Percentiles rank a stretch among this genome's conserved stretches.
phyloP scores from a whole-genome alignment of 257 asterid genomes.

The Solanum sitiens region DNA sequence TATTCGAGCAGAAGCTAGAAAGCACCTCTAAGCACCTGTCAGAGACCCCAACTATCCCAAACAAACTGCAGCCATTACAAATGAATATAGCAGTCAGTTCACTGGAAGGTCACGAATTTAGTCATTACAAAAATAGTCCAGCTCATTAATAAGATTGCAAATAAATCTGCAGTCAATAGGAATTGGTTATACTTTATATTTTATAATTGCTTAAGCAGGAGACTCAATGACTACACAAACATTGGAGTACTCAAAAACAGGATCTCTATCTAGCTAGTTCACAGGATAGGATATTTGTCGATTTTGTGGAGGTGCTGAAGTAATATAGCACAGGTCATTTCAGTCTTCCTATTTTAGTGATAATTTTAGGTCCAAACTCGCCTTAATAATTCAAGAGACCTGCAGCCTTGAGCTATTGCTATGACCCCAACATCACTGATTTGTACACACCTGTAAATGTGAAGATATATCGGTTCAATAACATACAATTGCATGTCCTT shows the following conservation, averaged over 20 bases:
- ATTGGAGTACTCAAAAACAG: background rate
- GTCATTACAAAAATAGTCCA: background rate
- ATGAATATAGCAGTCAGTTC: background rate
- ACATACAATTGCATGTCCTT: background rate
- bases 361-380: constrained; percentile 4
- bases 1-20: constrained; percentile 43
- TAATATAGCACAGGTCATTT: background rate
- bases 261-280: background rate
- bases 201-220: background rate
- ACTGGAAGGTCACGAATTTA: background rate
- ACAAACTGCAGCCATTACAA: constrained; percentile 50
- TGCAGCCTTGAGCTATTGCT: constrained; percentile 70
- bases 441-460: constrained; percentile 57
- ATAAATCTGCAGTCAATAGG: background rate
- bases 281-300: background rate
- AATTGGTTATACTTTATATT: background rate
- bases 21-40: constrained; percentile 76
- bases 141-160: background rate
- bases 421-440: constrained; percentile 72
- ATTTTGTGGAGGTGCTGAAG: background rate
- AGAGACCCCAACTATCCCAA: constrained; percentile 91
- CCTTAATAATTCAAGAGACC: constrained; percentile 77
- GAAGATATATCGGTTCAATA: constrained; percentile 4
- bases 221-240: background rate
- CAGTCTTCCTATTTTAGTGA: background rate